Evolutionary conservation across 1,284 basidiomycete species (phyloP).

Genomic region (Ceratobasidium sp.): DNA sequence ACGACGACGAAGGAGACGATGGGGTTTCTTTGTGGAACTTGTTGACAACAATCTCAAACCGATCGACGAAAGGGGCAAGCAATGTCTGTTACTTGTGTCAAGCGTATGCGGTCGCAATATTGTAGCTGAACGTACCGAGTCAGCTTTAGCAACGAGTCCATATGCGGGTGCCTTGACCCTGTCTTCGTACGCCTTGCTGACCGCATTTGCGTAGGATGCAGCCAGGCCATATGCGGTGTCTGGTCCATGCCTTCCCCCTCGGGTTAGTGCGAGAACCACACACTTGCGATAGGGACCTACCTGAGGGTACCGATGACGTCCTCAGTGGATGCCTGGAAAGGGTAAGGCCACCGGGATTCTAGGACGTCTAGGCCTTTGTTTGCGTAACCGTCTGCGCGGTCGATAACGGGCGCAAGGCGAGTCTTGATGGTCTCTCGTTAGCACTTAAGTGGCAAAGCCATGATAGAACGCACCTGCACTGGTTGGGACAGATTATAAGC

Average conservation of each 20-base stretch:
- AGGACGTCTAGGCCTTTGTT: conserved; percentile 78
- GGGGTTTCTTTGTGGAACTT: conserved; percentile 52
- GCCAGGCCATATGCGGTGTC: conserved; percentile 26
- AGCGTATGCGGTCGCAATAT: conserved; percentile 18
- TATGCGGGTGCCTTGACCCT: conserved; percentile 67
- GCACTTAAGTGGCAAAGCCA: not conserved
- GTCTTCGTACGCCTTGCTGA: conserved; percentile 71
- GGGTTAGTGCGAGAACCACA: not conserved
- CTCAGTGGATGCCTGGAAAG: conserved; percentile 73
- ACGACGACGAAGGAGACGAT: conserved; percentile 1
- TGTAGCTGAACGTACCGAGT: conserved; percentile 61
- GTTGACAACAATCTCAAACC: conserved; percentile 65
- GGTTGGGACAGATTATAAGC: conserved; percentile 70
- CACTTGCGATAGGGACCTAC: conserved; percentile 39
- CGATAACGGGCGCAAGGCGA: conserved; percentile 67
- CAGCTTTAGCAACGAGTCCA: conserved; percentile 68
- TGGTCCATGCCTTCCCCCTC: conserved; percentile 19
- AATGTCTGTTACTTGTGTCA: conserved; percentile 52
- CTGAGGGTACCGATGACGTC: conserved; percentile 68
- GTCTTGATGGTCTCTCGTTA: conserved; percentile 8
- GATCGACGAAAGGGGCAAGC: conserved; percentile 74
- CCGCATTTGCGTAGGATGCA: conserved; percentile 51
- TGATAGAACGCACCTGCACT: conserved; percentile 55
- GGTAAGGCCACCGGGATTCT: conserved; percentile 71
- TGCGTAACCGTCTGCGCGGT: conserved; percentile 65